Evolutionary conservation across 257 asterid species (phyloP).

Genomic region (Scutellaria minor): DNA sequence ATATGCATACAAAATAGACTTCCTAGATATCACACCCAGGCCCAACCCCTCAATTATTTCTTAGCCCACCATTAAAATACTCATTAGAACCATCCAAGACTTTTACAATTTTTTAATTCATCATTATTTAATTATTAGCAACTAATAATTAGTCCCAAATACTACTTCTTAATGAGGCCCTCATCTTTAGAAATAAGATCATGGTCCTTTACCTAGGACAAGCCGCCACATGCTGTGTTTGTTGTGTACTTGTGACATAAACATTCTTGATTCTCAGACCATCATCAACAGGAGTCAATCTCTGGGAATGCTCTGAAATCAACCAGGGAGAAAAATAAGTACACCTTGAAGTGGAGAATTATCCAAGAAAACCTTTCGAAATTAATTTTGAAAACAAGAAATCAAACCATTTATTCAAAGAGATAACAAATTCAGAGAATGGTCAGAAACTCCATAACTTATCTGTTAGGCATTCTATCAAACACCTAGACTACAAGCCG

Average conservation of each 20-base stretch:
- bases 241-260: constrained; percentile 7
- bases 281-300: too few relatives aligned
- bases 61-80: constrained; percentile 43
- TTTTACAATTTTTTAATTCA: constrained; percentile 31
- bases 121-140: neutral
- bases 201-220: constrained; percentile 41
- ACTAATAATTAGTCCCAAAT: constrained; percentile 3
- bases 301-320: too few relatives aligned
- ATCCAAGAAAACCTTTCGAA: too few relatives aligned
- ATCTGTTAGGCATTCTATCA: too few relatives aligned
- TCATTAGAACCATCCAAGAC: constrained; percentile 48
- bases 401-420: too few relatives aligned
- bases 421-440: too few relatives aligned
- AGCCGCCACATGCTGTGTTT: constrained; percentile 48
- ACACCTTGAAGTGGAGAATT: too few relatives aligned
- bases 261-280: too few relatives aligned
- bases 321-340: too few relatives aligned
- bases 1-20: constrained; percentile 58
- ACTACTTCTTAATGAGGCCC: neutral
- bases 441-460: too few relatives aligned
- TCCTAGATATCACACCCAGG: constrained; percentile 43
- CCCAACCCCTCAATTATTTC: constrained; percentile 54
- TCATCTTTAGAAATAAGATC: constrained; percentile 29
- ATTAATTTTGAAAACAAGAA: too few relatives aligned
- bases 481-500: too few relatives aligned